A percentile compares a stretch with the other conserved stretches of the same genome.
These are phyloP conservation scores for Endocladia muricata DNA, from an alignment of 31 red algal species.

Conservation along the genomic window DNA sequence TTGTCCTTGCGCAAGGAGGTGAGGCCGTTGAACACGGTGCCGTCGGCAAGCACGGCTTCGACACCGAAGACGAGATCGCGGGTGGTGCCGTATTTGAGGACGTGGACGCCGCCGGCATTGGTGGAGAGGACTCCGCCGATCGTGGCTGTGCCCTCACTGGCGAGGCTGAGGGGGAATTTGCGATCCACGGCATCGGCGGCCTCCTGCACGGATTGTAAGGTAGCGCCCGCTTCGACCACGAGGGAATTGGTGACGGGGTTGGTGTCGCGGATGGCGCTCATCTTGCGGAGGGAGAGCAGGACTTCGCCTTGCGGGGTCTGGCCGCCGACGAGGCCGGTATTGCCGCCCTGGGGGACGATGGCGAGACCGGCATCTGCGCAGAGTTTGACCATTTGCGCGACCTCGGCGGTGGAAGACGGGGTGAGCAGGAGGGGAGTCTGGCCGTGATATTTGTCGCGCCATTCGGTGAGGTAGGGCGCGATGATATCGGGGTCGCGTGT, in stretches of 20 bases:
- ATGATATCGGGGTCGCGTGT: too few species aligned
- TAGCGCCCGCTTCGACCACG: slow-evolving; percentile 77
- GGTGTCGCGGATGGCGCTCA: slow-evolving; percentile 75
- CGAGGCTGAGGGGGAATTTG: slow-evolving; percentile 84
- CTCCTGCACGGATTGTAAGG: slow-evolving; percentile 61
- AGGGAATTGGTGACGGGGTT: slow-evolving; percentile 60
- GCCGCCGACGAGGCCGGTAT: slow-evolving; percentile 96
- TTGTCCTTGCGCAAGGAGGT: slow-evolving; percentile 86
- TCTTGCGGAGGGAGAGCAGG: slow-evolving; percentile 69
- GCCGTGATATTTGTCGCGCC: too few species aligned
- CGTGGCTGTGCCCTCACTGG: slow-evolving; percentile 87
- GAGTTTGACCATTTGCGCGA: slow-evolving; percentile 73
- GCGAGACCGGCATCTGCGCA: slow-evolving; percentile 73
- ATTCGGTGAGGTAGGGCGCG: too few species aligned
- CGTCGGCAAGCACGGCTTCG: slow-evolving; percentile 92
- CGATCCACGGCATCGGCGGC: slow-evolving; percentile 62
- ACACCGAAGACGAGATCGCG: slow-evolving; percentile 72
- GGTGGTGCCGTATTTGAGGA: slow-evolving; percentile 84
- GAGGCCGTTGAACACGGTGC: slow-evolving; percentile 67
- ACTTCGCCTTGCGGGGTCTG: slow-evolving; percentile 86
- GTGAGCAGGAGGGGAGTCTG: too few species aligned
- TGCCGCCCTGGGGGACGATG: slow-evolving; percentile 97
- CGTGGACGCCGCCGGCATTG: slow-evolving; percentile 90
- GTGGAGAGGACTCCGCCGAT: slow-evolving; percentile 96
- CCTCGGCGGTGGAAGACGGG: too few species aligned